phyloP scores from a whole-genome alignment of 768 basidiomycete genomes.

The Phanerochaete sordida region DNA sequence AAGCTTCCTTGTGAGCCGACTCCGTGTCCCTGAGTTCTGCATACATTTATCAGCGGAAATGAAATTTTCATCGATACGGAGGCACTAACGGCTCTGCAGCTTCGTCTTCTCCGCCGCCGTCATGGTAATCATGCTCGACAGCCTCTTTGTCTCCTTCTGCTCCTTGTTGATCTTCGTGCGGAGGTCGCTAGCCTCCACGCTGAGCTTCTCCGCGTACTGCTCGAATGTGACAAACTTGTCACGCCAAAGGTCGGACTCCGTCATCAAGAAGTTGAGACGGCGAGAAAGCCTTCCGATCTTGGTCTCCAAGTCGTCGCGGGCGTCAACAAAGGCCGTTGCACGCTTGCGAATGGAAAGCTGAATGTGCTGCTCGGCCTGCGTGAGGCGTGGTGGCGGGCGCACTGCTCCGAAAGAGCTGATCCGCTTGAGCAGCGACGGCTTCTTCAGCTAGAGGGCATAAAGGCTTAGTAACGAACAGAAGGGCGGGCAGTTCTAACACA shows the following conservation, averaged over 20 bases:
- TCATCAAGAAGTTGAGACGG: constrained; percentile 88
- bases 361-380: constrained; percentile 78
- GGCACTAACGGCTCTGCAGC: constrained; percentile 68
- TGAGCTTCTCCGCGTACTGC: constrained; percentile 88
- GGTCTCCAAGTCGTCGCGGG: constrained; percentile 89
- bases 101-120: constrained; percentile 77
- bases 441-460: constrained; percentile 60
- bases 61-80: background rate
- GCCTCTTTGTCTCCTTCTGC: constrained; percentile 80
- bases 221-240: constrained; percentile 95
- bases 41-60: background rate
- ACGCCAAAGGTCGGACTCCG: constrained; percentile 85
- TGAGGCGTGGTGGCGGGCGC: constrained; percentile 69
- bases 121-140: constrained; percentile 74
- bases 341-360: constrained; percentile 89
- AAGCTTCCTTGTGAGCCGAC: constrained; percentile 71
- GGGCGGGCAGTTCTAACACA: constrained; percentile 25
- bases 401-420: constrained; percentile 73
- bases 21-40: constrained; percentile 83
- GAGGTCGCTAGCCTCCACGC: constrained; percentile 80
- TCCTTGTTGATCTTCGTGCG: constrained; percentile 88
- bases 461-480: background rate
- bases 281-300: constrained; percentile 87
- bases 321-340: constrained; percentile 92
- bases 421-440: constrained; percentile 82